Evolutionary conservation across 129 eudicot species (phyloP).

Genomic region (Pseudognaphalium luteoalbum): DNA sequence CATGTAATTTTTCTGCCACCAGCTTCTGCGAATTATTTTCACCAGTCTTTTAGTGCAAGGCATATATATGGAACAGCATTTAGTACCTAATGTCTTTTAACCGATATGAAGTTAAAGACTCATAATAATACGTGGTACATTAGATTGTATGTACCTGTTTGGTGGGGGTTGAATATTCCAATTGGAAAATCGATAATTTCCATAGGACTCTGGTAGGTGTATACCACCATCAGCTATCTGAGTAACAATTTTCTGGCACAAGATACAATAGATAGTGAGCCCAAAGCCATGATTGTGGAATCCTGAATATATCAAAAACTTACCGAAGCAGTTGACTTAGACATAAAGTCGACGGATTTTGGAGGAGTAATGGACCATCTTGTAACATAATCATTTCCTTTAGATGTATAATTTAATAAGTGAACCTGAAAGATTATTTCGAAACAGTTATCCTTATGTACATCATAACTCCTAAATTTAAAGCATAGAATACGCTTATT

Average conservation of each 20-base stretch:
- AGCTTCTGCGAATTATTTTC: constrained; percentile 51
- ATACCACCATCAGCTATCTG: constrained; percentile 60
- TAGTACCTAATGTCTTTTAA: not conserved
- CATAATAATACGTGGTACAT: not conserved
- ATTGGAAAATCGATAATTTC: constrained; percentile 55
- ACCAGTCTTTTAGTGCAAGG: not conserved
- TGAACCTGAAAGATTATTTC: constrained; percentile 59
- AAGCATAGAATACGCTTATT: not conserved
- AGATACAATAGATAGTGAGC: constrained; percentile 2
- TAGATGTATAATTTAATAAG: constrained; percentile 45
- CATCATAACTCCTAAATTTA: not conserved
- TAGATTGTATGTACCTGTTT: constrained; percentile 42
- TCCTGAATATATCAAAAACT: constrained; percentile 9
- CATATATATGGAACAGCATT: not conserved
- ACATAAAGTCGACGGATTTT: constrained; percentile 47
- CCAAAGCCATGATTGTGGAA: not conserved
- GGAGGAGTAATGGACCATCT: constrained; percentile 72
- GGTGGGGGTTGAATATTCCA: constrained; percentile 65
- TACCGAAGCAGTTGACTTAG: constrained; percentile 68
- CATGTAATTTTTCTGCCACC: constrained; percentile 66
- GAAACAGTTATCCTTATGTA: constrained; percentile 9
- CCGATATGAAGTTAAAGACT: not conserved
- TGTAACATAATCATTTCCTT: constrained; percentile 58
- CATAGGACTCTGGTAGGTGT: constrained; percentile 76
- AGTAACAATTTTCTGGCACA: constrained; percentile 58